phyloP scores from a whole-genome alignment of 2,329 filamentous ascomycete genomes.

The Trichoderma afroharzianum region DNA sequence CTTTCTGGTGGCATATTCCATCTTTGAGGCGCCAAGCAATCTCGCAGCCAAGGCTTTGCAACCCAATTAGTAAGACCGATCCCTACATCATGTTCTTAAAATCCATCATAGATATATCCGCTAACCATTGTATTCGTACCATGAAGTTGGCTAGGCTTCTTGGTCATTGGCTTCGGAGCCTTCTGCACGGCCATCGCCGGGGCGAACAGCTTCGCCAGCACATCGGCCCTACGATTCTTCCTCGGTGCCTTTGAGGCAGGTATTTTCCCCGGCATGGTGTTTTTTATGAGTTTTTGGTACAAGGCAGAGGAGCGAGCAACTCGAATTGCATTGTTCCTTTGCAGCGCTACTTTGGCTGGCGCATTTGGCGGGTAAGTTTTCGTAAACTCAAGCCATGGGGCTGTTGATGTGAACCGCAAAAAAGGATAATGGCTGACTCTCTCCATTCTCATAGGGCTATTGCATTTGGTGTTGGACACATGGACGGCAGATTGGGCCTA shows the following conservation, averaged over 20 bases:
- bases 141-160: not conserved
- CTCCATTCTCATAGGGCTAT: not conserved
- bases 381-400: accelerated
- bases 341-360: not conserved
- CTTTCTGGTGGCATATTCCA: not conserved
- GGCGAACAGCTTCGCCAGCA: not conserved
- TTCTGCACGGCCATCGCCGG: not conserved
- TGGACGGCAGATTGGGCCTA: not conserved
- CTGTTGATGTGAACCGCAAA: not conserved
- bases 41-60: not conserved
- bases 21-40: not conserved
- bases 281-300: conserved; percentile 8
- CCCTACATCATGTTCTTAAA: accelerated
- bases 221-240: not conserved
- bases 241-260: not conserved
- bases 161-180: conserved; percentile 1
- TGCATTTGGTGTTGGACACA: not conserved
- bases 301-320: not conserved
- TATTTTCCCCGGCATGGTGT: not conserved
- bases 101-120: accelerated
- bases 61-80: not conserved
- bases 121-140: not conserved
- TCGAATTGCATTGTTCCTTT: not conserved
- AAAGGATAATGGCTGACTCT: not conserved
- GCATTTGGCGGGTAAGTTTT: conserved; percentile 1